Base-by-base conservation (phyloP, 106 monocot genomes). In the Xerophyta viscosa region DNA sequence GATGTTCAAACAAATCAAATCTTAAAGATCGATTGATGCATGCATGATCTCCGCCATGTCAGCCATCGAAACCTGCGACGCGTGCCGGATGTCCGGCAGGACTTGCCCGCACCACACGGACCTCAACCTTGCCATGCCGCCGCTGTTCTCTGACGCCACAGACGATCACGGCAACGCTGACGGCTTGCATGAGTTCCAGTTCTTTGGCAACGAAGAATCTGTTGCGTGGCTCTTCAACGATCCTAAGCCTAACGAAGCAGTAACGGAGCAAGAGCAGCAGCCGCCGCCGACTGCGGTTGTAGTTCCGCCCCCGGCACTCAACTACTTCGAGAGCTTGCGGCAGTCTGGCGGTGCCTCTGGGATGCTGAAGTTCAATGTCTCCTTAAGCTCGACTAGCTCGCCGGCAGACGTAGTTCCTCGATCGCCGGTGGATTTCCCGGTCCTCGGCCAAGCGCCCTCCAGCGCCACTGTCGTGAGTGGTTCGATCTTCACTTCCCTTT, bases 171-270 rank as follows among this genome's bases (percentile, higher is more conserved):
- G 41, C 37, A 29, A 47, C 17, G 27, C 36, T 0, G 50, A 27
- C 0, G 66, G 26, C 18, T 49, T 73, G 11, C 87, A 86, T 0
- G 80, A 86, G 70, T 81, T 87, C 53, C 87, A 81, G 41, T 87
- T 87, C 71, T 74, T 77, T 48, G 81, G 74, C 28, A 60, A 65
- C 24, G 77, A 73, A 22, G 74, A 73, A 46, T 45, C 60, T 3
- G 82, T 68, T 20, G 56, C 75, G 6, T 78, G 72, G 83, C 52
- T 82, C 24, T 65, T 82, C 52, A 57, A 69, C 37, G 82, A 77
- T 8, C 47, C 72, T 4, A 53, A 60, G 46, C 15, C 42, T 3
- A 37, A 26, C 31, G 27, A 50, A 19, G 50, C 24, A 30, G 12
- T 13, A 6, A 8, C 3, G 1, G 44, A 43, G 27, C 27, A 29